phyloP scores from a whole-genome alignment of 2,329 filamentous ascomycete species.

The Plectosphaerella sp. region DNA sequence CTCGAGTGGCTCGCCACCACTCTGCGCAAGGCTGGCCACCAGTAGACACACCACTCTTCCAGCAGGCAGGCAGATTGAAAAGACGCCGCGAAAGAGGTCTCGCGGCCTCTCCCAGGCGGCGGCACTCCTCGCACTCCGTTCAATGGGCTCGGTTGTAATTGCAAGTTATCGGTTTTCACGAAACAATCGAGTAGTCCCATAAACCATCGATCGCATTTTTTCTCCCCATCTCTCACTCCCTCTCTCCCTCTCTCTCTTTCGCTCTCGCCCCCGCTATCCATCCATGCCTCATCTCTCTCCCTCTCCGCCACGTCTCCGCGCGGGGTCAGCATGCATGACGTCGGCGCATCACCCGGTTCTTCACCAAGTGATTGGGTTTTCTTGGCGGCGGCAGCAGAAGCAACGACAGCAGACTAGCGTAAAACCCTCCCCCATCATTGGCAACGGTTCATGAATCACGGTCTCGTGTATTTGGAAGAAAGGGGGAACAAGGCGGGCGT shows the following conservation, averaged over 20 bases:
- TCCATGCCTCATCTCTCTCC: background rate
- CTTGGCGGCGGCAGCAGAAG: no score
- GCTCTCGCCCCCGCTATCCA: background rate
- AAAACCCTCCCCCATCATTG: no score
- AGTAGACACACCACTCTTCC: conserved; percentile 37
- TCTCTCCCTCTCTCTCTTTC: background rate
- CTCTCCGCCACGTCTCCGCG: background rate
- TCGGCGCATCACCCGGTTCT: no score
- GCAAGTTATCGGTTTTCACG: conserved; percentile 1
- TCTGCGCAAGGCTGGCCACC: conserved; percentile 69
- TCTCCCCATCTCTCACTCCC: background rate
- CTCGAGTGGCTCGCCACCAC: conserved; percentile 88
- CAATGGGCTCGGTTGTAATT: background rate
- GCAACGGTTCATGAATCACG: no score
- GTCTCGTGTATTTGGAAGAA: no score
- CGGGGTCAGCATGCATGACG: background rate
- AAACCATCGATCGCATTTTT: background rate
- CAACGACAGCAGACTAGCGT: no score
- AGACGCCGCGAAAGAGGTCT: conserved; percentile 14
- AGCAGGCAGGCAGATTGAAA: conserved; percentile 16
- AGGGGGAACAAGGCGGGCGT: no score
- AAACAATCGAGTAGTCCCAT: background rate
- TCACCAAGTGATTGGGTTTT: no score
- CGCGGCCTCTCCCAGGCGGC: background rate
- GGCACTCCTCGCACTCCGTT: background rate